Evolutionary conservation across 129 eudicot species (phyloP).

Genomic region (Artemisia tridentata): DNA sequence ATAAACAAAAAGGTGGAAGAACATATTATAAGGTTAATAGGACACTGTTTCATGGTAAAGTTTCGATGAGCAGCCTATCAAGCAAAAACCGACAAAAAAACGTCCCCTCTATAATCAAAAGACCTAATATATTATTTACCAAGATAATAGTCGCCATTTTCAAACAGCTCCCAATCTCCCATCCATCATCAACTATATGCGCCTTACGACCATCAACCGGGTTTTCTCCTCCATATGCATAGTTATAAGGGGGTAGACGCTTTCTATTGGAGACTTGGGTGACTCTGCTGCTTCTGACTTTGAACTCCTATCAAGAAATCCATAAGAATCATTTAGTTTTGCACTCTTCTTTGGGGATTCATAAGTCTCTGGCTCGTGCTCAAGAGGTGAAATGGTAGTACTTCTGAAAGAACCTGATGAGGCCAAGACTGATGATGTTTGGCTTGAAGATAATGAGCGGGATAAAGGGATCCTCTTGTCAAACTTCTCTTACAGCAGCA

Average conservation of each 20-base stretch:
- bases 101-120: not conserved
- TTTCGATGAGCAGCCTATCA: not conserved
- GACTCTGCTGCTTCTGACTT: slow-evolving; percentile 3
- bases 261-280: slow-evolving; percentile 23
- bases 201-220: slow-evolving; percentile 21
- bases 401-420: slow-evolving; percentile 51
- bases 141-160: slow-evolving; percentile 16
- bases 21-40: not conserved
- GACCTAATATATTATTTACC: not conserved
- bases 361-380: slow-evolving; percentile 19
- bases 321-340: slow-evolving; percentile 26
- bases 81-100: slow-evolving; percentile 13
- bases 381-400: slow-evolving; percentile 15
- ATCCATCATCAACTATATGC: slow-evolving; percentile 54
- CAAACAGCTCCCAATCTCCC: slow-evolving; percentile 72
- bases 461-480: slow-evolving; percentile 55
- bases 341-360: slow-evolving; percentile 22
- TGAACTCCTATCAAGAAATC: slow-evolving; percentile 10
- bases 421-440: slow-evolving; percentile 41
- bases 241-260: not conserved
- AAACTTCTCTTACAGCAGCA: slow-evolving; percentile 58
- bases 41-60: not conserved
- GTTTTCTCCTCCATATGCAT: slow-evolving; percentile 19
- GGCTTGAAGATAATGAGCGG: slow-evolving; percentile 49
- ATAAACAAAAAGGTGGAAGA: slow-evolving; percentile 7